Conservation (phyloP, 257 asterid genomes). For the Echium plantagineum region DNA sequence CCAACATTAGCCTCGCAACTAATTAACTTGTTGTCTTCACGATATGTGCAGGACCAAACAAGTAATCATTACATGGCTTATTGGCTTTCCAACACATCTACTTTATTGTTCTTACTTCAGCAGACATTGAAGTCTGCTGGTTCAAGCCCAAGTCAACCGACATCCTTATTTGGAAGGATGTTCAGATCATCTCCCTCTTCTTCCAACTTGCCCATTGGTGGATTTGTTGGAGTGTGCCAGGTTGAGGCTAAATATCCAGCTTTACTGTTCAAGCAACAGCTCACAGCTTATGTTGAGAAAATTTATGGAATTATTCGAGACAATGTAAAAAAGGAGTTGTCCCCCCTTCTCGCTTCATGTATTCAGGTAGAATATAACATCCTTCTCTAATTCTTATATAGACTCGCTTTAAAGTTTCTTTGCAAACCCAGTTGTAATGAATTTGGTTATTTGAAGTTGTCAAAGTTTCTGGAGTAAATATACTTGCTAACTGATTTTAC, state of each 20-base stretch:
- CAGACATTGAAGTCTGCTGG: slow-evolving; percentile 40
- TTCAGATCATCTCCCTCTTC: slow-evolving; percentile 63
- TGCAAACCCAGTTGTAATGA: neutral
- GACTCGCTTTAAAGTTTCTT: neutral
- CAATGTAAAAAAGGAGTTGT: slow-evolving; percentile 52
- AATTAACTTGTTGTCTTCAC: slow-evolving; percentile 2
- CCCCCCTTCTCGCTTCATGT: slow-evolving; percentile 43
- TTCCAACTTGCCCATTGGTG: slow-evolving; percentile 44
- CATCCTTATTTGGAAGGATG: slow-evolving; percentile 77
- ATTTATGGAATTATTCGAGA: slow-evolving; percentile 80
- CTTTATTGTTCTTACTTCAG: slow-evolving; percentile 60
- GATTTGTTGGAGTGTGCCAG: slow-evolving; percentile 57
- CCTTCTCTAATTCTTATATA: slow-evolving; percentile 1
- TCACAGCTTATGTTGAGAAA: slow-evolving; percentile 78
- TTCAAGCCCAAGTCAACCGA: slow-evolving; percentile 53
- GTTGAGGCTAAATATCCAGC: slow-evolving; percentile 88
- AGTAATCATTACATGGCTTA: slow-evolving; percentile 50
- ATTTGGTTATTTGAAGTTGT: neutral
- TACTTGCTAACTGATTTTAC: neutral
- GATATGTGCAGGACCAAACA: slow-evolving; percentile 48
- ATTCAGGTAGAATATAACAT: slow-evolving; percentile 35
- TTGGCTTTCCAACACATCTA: slow-evolving; percentile 83
- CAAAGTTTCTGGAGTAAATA: neutral
- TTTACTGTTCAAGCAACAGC: slow-evolving; percentile 77
- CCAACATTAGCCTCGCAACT: slow-evolving; percentile 1